Base-by-base conservation (phyloP, 805 yeast genomes). In the Debaryomyces maramus region DNA sequence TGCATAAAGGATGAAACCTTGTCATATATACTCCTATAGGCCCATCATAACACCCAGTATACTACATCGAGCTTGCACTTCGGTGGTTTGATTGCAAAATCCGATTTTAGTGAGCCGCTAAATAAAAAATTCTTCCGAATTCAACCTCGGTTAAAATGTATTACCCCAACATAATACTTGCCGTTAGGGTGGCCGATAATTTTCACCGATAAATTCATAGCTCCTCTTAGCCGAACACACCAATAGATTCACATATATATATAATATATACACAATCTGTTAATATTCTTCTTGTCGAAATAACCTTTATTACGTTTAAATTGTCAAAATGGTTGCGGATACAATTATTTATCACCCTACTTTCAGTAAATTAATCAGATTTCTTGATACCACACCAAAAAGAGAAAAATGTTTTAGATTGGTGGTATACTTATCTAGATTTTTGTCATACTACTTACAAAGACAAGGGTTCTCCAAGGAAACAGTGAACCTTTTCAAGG, bases 341-440 rank as follows among this genome's bases (percentile, higher is more conserved):
- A 68, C 85, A 4, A 53, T 85, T 27, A 72, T 83, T 34, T 82
- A 81, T 60, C 96, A 85, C 65, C 96, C 96, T 11, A 70, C 86
- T 2, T 60, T 84, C 38, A 63, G 72, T 41, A 83, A 79, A 50
- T 59, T 83, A 27, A 67, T 85, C 60, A 75, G 70, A 53, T 83
- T 81, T 56, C 67, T 85, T 46, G 88, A 85, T 55, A 63, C 79
- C 35, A 71, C 83, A 13, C 70, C 82, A 29, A 91, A 91, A 43
- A 75, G 96, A 51, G 97, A 89, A 58, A 89, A 89, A 68, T 61
- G 82, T 10, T 72, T 86, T 55, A 81, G 97, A 51, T 65, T 85
- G 39, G 75, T 87, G 34, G 96, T 91, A 50, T 90, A 90, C 67
- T 72, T 86, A 48, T 77, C 88, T 9, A 73, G 95, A 44, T 85